phyloP scores from a whole-genome alignment of 2,329 filamentous ascomycete genomes.

The Sporothrix inflata region DNA sequence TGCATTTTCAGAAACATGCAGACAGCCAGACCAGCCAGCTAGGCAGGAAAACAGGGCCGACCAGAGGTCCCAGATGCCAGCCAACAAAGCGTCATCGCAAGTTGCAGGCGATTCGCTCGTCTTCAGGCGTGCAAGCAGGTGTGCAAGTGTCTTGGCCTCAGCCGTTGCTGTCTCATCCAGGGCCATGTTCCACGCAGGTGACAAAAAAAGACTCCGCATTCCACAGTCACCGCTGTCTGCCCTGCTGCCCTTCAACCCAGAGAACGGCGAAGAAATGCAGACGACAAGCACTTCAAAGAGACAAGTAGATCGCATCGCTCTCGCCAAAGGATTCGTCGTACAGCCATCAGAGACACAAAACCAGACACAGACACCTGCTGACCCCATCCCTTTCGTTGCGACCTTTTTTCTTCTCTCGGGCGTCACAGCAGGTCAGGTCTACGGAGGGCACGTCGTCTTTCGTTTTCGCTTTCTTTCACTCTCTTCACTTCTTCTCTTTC shows the following conservation, averaged over 20 bases:
- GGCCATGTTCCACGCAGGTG: not conserved
- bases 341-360: not conserved
- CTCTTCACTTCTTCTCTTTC: not conserved
- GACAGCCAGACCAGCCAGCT: not conserved
- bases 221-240: not conserved
- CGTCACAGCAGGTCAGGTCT: not conserved
- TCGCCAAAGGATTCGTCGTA: not conserved
- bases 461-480: not conserved
- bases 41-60: not conserved
- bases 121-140: not conserved
- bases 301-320: not conserved
- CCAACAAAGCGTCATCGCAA: not conserved
- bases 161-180: conserved; percentile 23
- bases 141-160: conserved; percentile 17
- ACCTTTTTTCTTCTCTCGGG: not conserved
- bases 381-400: not conserved
- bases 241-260: not conserved
- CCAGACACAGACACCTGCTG: not conserved
- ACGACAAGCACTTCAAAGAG: not conserved
- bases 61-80: not conserved
- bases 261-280: not conserved
- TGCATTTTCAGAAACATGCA: conserved; percentile 4
- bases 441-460: not conserved
- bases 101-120: not conserved
- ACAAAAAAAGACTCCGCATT: not conserved